A percentile compares a stretch with the other conserved stretches of the same genome.
phyloP scores from a whole-genome alignment of 371 early-diverging fungal species.

The Basidiobolus meristosporus region DNA sequence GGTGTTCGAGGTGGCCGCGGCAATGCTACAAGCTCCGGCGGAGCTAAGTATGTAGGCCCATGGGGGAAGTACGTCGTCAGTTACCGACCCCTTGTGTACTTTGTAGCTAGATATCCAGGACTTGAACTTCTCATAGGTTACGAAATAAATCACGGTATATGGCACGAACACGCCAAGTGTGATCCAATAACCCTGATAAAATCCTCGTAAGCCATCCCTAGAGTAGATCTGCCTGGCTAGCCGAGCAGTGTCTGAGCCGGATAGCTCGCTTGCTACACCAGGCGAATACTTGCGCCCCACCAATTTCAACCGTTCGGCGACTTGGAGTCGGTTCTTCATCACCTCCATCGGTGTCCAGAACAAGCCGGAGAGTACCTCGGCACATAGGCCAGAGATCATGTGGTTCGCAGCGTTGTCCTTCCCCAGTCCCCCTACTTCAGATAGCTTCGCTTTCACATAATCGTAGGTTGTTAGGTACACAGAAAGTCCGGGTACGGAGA shows the following conservation, averaged over 20 bases:
- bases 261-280: no score
- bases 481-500: conserved; percentile 54
- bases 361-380: conserved; percentile 25
- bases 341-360: conserved; percentile 74
- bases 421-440: conserved; percentile 1
- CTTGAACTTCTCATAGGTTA: conserved; percentile 57
- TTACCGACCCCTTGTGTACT: neutral
- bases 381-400: conserved; percentile 22
- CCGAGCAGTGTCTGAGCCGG: no score
- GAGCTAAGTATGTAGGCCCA: conserved; percentile 33
- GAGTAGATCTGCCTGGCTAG: no score
- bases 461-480: conserved; percentile 59
- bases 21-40: conserved; percentile 30
- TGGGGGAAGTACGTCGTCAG: conserved; percentile 12
- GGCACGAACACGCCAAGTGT: conserved; percentile 40
- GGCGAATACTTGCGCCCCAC: no score
- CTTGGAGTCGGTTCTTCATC: conserved; percentile 53
- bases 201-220: conserved; percentile 42
- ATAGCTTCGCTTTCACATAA: conserved; percentile 20
- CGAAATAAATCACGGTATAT: conserved; percentile 48
- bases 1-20: conserved; percentile 39
- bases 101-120: neutral
- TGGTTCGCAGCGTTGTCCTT: conserved; percentile 10
- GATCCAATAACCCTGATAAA: conserved; percentile 53
- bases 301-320: no score